Evolutionary conservation across 2,329 filamentous ascomycete genomes (phyloP), one percentile per base, ranked within the genome.

Genomic region (Raffaelea arxii): DNA sequence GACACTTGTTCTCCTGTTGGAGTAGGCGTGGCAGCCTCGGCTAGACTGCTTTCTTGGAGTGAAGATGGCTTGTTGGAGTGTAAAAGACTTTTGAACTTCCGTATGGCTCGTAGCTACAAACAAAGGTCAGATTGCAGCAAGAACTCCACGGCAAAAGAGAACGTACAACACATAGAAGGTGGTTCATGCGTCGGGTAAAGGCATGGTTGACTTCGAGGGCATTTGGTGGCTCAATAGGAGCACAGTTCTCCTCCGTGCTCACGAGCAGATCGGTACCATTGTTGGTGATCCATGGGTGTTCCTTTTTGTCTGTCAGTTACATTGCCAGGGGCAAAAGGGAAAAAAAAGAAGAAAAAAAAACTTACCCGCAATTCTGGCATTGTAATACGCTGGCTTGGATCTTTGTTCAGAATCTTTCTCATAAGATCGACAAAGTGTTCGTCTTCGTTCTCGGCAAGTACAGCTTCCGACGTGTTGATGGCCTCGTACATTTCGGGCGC

Each of bases 201-300:
- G 92, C 92, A 53, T 84, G 80, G 56, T 88, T 88, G 59, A 96
- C 78, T 65, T 98, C 92, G 47, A 90, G 81, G 55, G 92, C 86
- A 48, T 91, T 97, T 1, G 91, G 91, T 5, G 82, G 78, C 51
- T 89, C 86, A 25, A 97, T 72, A 16, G 88, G 69, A 53, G 83
- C 78, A 38, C 86, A 94, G 56, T 98, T 98, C 59, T 96, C 90
- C 53, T 89, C 84, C 39, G 78, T 75, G 7, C 87, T 78, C 12
- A 97, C 72, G 14, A 98, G 69, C 50, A 79, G 79, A 62, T 97
- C 91, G 7, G 69, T 75, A 14, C 88, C 90, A 47, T 77, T 66
- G 57, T 80, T 84, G 6, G 91, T 97, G 14, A 98, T 88, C 92
- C 92, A 98, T 0, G 88, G 79, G 60, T 98, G 92, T 56, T 83